Evolutionary conservation across 108 stramenopile genomes (phyloP), one percentile per base, ranked within the genome.

Genomic region (Ochromonas danica): DNA sequence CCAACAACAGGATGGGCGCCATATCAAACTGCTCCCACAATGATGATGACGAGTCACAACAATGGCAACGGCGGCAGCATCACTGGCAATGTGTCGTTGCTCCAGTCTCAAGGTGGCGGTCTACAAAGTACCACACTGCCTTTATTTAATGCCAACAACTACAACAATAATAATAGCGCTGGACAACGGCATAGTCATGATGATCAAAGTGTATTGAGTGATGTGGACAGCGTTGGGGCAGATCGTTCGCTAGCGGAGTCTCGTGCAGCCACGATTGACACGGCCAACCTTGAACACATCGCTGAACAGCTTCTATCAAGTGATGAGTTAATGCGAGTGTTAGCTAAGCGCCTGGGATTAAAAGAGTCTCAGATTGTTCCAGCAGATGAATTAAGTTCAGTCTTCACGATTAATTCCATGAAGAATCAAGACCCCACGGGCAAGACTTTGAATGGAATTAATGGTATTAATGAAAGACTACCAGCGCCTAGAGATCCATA

Each of bases 341-440:
- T 75, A 28, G 72, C 72, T 3, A 45, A 60, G 51, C 36, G 72
- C 17, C 25, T 75, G 28, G 72, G 72, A 6, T 14, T 75, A 41
- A 6, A 6, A 75, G 51, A 45, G 28, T 3, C 36, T 27, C 51
- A 45, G 38, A 36, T 75, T 10, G 40, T 75, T 75, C 72, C 72
- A 27, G 72, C 72, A 6, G 43, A 45, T 75, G 45, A 75, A 36
- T 25, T 75, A 6, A 14, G 14, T 6, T 75, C 72, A 6, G 72
- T 75, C 40, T 75, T 75, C 72, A 42, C 72, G 10, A 33, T 60
- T 27, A 36, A 27, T 75, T 57, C 72, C 6, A 14, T 51, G 22
- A 51, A 22, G 6, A 51, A 51, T 51, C 31, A n/a, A 42, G 25
- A 28, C 30, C 3, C 3, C 31, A 36, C 6, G 3, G 51, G 40